phyloP scores from a whole-genome alignment of 345 rosid species.

The Heritiera fomes region DNA sequence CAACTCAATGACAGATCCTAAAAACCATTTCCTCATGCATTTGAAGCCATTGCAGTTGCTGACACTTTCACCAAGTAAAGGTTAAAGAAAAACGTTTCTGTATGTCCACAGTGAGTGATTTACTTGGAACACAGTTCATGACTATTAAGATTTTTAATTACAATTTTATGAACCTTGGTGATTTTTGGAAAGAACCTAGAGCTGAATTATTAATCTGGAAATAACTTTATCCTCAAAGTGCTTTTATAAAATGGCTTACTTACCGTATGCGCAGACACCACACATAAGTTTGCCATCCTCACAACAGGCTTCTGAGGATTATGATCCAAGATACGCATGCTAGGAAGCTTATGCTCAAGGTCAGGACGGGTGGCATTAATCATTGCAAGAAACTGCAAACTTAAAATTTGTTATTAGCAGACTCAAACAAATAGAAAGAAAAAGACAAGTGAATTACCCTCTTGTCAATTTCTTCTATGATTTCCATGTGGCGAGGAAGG shows the following conservation, averaged over 20 bases:
- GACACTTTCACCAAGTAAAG: neutral
- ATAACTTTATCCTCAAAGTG: neutral
- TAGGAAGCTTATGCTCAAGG: constrained; percentile 79
- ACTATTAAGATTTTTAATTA: neutral
- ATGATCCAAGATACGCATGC: constrained; percentile 77
- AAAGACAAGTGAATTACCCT: constrained; percentile 53
- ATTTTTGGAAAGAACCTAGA: neutral
- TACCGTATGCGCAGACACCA: constrained; percentile 86
- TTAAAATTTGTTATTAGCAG: constrained; percentile 17
- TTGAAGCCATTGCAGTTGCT: neutral
- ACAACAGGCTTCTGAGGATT: constrained; percentile 90
- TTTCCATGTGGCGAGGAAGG: constrained; percentile 99
- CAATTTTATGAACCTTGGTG: neutral
- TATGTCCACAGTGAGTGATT: neutral
- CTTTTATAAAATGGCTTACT: constrained; percentile 23
- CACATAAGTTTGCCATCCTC: constrained; percentile 96
- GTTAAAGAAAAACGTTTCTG: neutral
- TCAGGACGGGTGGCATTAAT: constrained; percentile 51
- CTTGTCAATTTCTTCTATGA: constrained; percentile 87
- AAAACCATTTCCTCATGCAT: constrained; percentile 1
- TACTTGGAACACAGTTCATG: neutral
- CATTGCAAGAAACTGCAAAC: constrained; percentile 69
- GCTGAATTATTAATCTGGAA: neutral
- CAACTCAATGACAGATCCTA: neutral
- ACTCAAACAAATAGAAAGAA: constrained; percentile 20